phyloP scores from a whole-genome alignment of 805 yeast genomes.

The Metschnikowia vanudenii region DNA sequence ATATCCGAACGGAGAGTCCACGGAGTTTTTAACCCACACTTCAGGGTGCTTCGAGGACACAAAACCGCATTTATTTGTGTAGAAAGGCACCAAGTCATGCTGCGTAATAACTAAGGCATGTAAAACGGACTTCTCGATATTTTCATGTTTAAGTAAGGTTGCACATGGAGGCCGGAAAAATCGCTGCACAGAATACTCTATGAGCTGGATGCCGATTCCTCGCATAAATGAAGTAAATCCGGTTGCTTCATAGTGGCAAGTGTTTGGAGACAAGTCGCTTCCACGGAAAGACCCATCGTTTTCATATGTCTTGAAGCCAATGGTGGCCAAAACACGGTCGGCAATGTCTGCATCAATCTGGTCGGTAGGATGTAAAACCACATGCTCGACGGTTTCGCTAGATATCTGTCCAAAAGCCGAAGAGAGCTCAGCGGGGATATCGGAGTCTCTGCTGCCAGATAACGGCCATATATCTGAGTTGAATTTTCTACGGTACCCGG shows the following conservation, averaged over 20 bases:
- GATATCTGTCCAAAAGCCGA: constrained; percentile 22
- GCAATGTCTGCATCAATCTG: constrained; percentile 17
- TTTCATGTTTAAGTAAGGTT: constrained; percentile 10
- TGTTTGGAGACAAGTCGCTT: background rate
- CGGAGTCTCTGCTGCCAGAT: constrained; percentile 24
- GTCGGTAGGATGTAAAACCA: constrained; percentile 19
- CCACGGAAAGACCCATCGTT: constrained; percentile 4
- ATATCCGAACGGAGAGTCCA: constrained; percentile 32
- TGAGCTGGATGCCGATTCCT: constrained; percentile 30
- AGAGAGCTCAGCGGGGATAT: constrained; percentile 25
- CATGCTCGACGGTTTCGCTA: constrained; percentile 18
- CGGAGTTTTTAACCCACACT: constrained; percentile 6
- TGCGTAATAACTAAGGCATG: constrained; percentile 47
- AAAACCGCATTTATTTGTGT: constrained; percentile 42
- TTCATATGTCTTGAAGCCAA: constrained; percentile 21
- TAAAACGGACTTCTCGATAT: constrained; percentile 22
- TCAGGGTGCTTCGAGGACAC: constrained; percentile 23
- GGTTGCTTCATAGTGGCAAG: constrained; percentile 43
- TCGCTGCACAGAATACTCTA: constrained; percentile 23
- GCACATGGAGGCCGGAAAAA: constrained; percentile 10
- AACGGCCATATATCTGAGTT: constrained; percentile 19
- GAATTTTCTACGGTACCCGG: constrained; percentile 28
- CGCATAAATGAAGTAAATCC: constrained; percentile 52
- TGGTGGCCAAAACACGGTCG: constrained; percentile 28
- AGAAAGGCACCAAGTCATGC: constrained; percentile 49